Conservation (phyloP, 116 monocot genomes). For the Posidonia oceanica region DNA sequence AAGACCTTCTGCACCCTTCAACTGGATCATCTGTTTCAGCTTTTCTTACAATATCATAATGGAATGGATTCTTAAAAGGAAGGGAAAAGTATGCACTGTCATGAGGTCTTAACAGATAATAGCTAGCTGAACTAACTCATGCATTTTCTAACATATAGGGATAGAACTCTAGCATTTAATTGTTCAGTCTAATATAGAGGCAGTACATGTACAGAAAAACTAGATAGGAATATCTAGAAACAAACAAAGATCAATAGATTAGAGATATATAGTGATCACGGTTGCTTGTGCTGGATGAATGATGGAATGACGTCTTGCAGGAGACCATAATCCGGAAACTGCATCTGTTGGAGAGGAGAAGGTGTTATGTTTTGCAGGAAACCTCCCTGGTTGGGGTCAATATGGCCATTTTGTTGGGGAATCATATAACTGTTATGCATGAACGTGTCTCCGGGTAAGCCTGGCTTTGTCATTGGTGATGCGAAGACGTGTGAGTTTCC, state of each 20-base stretch:
- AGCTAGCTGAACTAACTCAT: too few species aligned
- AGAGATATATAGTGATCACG: not conserved
- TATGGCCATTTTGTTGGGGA: not conserved
- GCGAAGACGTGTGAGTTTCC: not conserved
- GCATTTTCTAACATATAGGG: too few species aligned
- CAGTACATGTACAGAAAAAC: too few species aligned
- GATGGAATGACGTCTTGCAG: slow-evolving; percentile 69
- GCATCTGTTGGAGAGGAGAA: slow-evolving; percentile 14
- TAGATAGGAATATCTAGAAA: not conserved
- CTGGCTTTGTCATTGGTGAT: not conserved
- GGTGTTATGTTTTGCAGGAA: not conserved
- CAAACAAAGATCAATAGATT: not conserved
- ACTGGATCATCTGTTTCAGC: too few species aligned
- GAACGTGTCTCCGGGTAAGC: not conserved
- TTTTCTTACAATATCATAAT: too few species aligned
- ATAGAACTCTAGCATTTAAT: too few species aligned
- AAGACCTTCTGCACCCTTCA: too few species aligned
- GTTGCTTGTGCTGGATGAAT: slow-evolving; percentile 7
- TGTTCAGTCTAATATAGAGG: too few species aligned
- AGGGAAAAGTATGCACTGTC: too few species aligned
- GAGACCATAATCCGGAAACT: slow-evolving; percentile 31
- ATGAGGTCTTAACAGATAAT: too few species aligned
- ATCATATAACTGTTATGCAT: not conserved
- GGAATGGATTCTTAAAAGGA: too few species aligned
- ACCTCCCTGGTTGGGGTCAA: not conserved